phyloP scores from a whole-genome alignment of 352 stramenopile genomes.

The Pythium rishiriense region DNA sequence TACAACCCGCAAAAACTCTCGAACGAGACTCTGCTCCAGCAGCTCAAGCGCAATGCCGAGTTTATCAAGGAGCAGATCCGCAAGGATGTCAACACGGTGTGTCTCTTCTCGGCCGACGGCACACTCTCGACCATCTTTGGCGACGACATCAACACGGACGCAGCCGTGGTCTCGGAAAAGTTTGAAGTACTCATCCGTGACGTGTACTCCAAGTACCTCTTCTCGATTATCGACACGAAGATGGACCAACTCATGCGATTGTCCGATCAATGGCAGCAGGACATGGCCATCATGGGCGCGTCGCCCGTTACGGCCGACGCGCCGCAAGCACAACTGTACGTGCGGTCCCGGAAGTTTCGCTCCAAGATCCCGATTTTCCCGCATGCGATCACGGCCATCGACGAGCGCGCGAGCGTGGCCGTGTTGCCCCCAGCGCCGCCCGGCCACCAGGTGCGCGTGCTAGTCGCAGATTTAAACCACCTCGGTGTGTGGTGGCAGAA shows the following conservation, averaged over 20 bases:
- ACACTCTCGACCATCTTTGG: constrained; percentile 72
- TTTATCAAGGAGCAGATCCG: constrained; percentile 78
- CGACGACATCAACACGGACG: constrained; percentile 50
- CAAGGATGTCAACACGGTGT: constrained; percentile 72
- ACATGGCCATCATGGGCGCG: constrained; percentile 34
- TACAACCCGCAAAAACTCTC: constrained; percentile 31
- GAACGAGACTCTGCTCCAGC: constrained; percentile 20
- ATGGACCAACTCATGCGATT: constrained; percentile 53
- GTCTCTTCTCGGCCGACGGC: constrained; percentile 60
- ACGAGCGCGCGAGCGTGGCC: constrained; percentile 37
- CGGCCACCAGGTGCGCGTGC: constrained; percentile 43
- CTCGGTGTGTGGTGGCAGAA: constrained; percentile 77
- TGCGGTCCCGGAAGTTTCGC: constrained; percentile 56
- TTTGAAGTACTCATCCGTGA: constrained; percentile 65
- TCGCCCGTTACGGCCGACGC: constrained; percentile 25
- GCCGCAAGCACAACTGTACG: constrained; percentile 40
- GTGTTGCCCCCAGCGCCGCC: constrained; percentile 44
- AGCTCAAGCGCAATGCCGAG: constrained; percentile 59
- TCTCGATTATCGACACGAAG: constrained; percentile 51
- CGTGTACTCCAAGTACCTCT: constrained; percentile 57
- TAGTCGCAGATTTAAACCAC: constrained; percentile 53
- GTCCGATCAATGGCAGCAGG: constrained; percentile 64
- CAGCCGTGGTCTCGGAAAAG: constrained; percentile 51
- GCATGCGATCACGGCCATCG: constrained; percentile 40
- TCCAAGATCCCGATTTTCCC: constrained; percentile 67